Percentiles rank a stretch among this genome's conserved stretches.
Conservation (phyloP, 2,329 filamentous ascomycete species). For the Stagonosporopsis tanaceti region DNA sequence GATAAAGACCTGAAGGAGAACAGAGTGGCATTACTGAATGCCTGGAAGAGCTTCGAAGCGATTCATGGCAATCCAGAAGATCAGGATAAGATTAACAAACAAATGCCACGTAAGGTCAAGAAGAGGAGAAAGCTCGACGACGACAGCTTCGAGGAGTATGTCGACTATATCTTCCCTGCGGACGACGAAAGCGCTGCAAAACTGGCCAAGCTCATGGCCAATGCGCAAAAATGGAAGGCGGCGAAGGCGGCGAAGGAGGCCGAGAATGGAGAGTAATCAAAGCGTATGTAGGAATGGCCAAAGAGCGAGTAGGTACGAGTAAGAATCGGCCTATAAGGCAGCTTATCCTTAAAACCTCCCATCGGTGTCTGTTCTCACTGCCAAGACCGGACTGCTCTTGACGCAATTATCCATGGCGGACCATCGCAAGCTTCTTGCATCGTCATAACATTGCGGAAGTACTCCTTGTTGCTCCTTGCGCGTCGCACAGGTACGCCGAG, state of each 20-base stretch:
- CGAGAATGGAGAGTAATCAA: conserved; percentile 3
- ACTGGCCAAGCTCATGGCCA: conserved; percentile 81
- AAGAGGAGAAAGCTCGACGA: conserved; percentile 91
- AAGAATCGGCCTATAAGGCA: background rate
- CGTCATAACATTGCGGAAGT: too few species aligned
- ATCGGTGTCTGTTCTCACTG: background rate
- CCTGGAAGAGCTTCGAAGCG: conserved; percentile 91
- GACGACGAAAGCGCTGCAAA: conserved; percentile 89
- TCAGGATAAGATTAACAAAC: conserved; percentile 82
- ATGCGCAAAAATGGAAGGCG: conserved; percentile 89
- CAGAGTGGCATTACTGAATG: conserved; percentile 87
- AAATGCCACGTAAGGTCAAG: conserved; percentile 94
- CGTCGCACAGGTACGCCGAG: too few species aligned
- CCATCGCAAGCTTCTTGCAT: too few species aligned
- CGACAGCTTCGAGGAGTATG: conserved; percentile 93
- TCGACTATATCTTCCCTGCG: conserved; percentile 96
- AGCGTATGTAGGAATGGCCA: background rate
- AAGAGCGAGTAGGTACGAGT: background rate
- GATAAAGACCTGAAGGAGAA: conserved; percentile 92
- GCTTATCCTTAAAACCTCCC: background rate
- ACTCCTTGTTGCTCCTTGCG: too few species aligned
- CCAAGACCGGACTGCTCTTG: too few species aligned
- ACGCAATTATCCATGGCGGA: too few species aligned
- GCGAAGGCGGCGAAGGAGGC: conserved; percentile 41
- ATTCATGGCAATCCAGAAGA: conserved; percentile 80